phyloP scores from a whole-genome alignment of 2,329 filamentous ascomycete species.

The Cryoendolithus antarcticus region DNA sequence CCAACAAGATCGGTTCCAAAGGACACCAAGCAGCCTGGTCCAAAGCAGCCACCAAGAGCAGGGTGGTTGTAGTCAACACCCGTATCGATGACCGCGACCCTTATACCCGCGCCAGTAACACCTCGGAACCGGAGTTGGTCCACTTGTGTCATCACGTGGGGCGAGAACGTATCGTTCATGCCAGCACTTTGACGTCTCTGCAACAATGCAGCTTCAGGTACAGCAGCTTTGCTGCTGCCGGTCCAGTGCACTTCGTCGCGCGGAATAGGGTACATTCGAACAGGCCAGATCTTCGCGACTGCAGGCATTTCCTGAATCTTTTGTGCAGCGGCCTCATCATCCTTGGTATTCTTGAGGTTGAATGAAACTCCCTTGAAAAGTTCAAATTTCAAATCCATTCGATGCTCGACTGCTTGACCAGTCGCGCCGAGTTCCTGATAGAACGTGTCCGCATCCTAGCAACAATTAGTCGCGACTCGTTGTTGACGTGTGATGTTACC shows the following conservation, averaged over 20 bases:
- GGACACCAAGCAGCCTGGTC: conserved; percentile 44
- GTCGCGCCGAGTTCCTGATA: conserved; percentile 6
- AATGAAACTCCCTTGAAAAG: conserved; percentile 14
- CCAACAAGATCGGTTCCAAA: conserved; percentile 48
- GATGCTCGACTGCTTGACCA: conserved; percentile 9
- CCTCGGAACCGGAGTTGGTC: conserved; percentile 30
- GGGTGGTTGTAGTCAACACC: conserved; percentile 50
- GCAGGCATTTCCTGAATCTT: conserved; percentile 12
- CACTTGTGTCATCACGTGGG: conserved; percentile 24
- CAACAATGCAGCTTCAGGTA: conserved; percentile 5
- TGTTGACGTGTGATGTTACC: too few relatives aligned
- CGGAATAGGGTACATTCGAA: conserved; percentile 11
- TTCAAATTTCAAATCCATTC: conserved; percentile 10
- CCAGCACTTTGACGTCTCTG: conserved; percentile 9
- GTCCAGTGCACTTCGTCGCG: conserved; percentile 10
- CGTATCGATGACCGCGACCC: conserved; percentile 32
- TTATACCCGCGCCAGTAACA: conserved; percentile 34
- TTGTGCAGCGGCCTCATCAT: conserved; percentile 10
- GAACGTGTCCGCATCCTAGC: conserved; percentile 4
- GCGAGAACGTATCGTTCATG: conserved; percentile 15
- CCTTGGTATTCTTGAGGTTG: conserved; percentile 10
- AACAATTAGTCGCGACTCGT: too few relatives aligned
- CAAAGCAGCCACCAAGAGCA: conserved; percentile 53
- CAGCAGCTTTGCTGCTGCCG: conserved; percentile 5
- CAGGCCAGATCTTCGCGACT: conserved; percentile 14